Base-by-base conservation (phyloP, 2,329 filamentous ascomycete species). In the Exophiala bonariae region DNA sequence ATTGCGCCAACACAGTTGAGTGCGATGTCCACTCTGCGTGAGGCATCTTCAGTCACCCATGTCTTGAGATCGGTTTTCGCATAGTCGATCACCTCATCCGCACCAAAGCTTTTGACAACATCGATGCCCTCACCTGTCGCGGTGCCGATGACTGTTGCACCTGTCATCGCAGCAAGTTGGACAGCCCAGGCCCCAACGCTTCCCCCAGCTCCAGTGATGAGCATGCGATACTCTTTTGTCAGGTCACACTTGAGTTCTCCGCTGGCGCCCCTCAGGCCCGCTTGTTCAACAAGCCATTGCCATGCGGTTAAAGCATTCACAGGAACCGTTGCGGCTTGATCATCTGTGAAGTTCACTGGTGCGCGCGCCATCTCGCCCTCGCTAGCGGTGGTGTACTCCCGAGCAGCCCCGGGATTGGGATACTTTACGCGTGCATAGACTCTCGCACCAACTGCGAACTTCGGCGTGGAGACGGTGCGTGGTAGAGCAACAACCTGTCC, bases 1-100 rank as follows among this genome's bases (percentile, higher is more conserved):
- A 61, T 61, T 10, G 70, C 64, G 5, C 74, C 74, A 32, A 73
- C 61, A 38, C 64, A 69, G 56, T 76, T 72, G 44, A 75, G 47
- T 9, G 74, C 66, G 3, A 75, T 40, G 56, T 76, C 71, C 14
- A 72, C 50, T 54, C 16, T 55, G 56, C 16, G 56, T 11, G 6
- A 11, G 23, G 23, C 6, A 26, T 26, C 11, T 6, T 26, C 11
- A 6, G 6, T 26, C 6, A 11, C 23, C 23, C 23, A 26, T 11
- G 6, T 11, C 23, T 6, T 6, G 23, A 26, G 6, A 6, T 6
- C 6, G 6, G 23, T 26, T 11, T 26, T 26, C 11, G 23, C 60
- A 53, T 74, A 74, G 51, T 74, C 62, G 9, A 76, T 46, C n/a
- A 67, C 66, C 31, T 66, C 63, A 31, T 55, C 56, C 5, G 69